Evolutionary conservation across 2,329 filamentous ascomycete species (phyloP).

Genomic region (Lasiodiplodia citricola): DNA sequence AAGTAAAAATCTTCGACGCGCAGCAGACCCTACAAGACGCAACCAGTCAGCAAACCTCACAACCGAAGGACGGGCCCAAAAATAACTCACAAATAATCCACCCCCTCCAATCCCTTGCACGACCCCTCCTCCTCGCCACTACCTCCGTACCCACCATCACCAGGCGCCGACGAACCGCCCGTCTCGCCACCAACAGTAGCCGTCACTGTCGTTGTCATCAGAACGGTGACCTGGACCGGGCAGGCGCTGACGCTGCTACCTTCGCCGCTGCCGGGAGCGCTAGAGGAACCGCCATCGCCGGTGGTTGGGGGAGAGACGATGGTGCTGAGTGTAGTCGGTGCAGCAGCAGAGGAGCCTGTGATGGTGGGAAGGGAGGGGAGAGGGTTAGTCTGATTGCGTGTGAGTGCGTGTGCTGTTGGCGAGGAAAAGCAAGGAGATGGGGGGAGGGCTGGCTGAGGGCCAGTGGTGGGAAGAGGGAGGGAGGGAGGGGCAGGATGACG

Average conservation of each 20-base stretch:
- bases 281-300: not conserved
- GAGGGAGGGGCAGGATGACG: not conserved
- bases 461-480: too few relatives aligned
- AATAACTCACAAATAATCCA: slow-evolving; percentile 11
- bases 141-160: not conserved
- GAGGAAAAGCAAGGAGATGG: not conserved
- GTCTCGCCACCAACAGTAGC: not conserved
- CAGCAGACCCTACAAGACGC: not conserved
- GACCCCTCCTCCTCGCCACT: not conserved
- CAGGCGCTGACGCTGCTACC: not conserved
- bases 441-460: not conserved
- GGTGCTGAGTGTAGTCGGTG: slow-evolving; percentile 1
- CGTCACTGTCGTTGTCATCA: slow-evolving; percentile 19
- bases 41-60: not conserved
- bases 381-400: not conserved
- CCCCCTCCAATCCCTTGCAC: not conserved
- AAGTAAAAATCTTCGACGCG: slow-evolving; percentile 15
- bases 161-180: not conserved
- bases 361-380: not conserved
- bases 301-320: not conserved
- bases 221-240: slow-evolving; percentile 1
- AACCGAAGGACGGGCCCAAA: not conserved
- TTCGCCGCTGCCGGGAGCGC: not conserved
- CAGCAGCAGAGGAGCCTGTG: not conserved
- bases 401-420: too few relatives aligned